phyloP scores from a whole-genome alignment of 164 flowering plant species.

The Vitis rupestris region DNA sequence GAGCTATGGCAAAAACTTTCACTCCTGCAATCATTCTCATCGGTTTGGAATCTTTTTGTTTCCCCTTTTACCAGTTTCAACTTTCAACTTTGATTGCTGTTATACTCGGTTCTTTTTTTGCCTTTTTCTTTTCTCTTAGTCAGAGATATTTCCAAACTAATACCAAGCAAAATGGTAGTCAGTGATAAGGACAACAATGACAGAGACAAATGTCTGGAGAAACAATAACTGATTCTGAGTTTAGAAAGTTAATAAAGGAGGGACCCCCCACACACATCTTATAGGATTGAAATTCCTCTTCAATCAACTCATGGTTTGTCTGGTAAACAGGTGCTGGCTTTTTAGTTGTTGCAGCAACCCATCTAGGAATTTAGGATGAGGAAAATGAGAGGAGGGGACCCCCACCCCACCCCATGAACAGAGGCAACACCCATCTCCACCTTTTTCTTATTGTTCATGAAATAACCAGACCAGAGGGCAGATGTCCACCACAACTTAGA shows the following conservation, averaged over 20 bases:
- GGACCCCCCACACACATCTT: background rate
- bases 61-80: too few relatives aligned
- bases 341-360: conserved; percentile 1
- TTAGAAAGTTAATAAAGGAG: background rate
- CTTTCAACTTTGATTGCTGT: too few relatives aligned
- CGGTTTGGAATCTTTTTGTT: too few relatives aligned
- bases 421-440: conserved; percentile 1
- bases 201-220: background rate
- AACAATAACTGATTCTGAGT: background rate
- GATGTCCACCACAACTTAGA: conserved; percentile 2
- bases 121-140: background rate
- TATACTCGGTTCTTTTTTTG: too few relatives aligned
- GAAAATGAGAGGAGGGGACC: background rate
- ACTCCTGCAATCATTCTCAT: too few relatives aligned
- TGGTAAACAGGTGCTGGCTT: conserved; percentile 3
- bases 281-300: background rate
- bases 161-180: background rate
- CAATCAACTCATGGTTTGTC: background rate
- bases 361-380: background rate
- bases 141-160: background rate
- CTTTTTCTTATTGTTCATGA: background rate
- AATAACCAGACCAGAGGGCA: background rate
- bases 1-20: too few relatives aligned
- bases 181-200: background rate
- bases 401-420: background rate